phyloP scores from a whole-genome alignment of 2,329 filamentous ascomycete genomes.

The Fusarium tupiense region DNA sequence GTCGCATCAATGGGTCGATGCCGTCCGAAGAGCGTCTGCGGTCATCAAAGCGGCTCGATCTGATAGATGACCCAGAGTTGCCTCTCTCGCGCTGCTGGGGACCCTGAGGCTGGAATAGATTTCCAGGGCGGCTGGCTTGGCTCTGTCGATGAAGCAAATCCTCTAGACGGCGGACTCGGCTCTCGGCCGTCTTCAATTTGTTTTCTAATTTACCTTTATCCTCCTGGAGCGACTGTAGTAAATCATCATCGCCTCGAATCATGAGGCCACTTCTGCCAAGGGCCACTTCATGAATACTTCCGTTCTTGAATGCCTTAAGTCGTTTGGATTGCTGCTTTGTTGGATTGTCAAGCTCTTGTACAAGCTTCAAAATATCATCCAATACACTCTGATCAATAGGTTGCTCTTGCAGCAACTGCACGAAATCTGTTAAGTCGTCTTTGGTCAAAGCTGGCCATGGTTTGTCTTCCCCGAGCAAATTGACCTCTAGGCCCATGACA shows the following conservation, averaged over 20 bases:
- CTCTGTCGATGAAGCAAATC: slow-evolving; percentile 89
- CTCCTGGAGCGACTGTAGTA: slow-evolving; percentile 79
- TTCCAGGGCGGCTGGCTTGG: slow-evolving; percentile 65
- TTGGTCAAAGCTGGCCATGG: slow-evolving; percentile 82
- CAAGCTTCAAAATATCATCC: slow-evolving; percentile 77
- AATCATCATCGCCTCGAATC: slow-evolving; percentile 87
- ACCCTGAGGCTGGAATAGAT: slow-evolving; percentile 62
- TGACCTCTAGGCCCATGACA: slow-evolving; percentile 84
- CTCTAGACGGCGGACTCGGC: slow-evolving; percentile 88
- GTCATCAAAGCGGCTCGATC: slow-evolving; percentile 56
- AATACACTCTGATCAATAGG: slow-evolving; percentile 73
- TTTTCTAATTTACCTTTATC: slow-evolving; percentile 81
- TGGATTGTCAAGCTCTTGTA: slow-evolving; percentile 82
- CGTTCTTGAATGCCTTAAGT: slow-evolving; percentile 94
- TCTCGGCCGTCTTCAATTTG: slow-evolving; percentile 84
- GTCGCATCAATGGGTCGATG: slow-evolving; percentile 57
- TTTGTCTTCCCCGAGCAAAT: slow-evolving; percentile 79
- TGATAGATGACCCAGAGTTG: slow-evolving; percentile 61
- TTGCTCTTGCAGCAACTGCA: slow-evolving; percentile 71
- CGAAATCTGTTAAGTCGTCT: slow-evolving; percentile 79
- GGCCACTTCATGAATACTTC: slow-evolving; percentile 90
- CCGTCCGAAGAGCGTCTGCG: slow-evolving; percentile 59
- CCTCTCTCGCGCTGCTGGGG: slow-evolving; percentile 60
- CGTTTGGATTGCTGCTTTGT: slow-evolving; percentile 88
- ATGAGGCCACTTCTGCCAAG: slow-evolving; percentile 88